These are phyloP conservation scores for Anacardium occidentale DNA, from an alignment of 345 rosid genomes.

Conservation along the genomic window DNA sequence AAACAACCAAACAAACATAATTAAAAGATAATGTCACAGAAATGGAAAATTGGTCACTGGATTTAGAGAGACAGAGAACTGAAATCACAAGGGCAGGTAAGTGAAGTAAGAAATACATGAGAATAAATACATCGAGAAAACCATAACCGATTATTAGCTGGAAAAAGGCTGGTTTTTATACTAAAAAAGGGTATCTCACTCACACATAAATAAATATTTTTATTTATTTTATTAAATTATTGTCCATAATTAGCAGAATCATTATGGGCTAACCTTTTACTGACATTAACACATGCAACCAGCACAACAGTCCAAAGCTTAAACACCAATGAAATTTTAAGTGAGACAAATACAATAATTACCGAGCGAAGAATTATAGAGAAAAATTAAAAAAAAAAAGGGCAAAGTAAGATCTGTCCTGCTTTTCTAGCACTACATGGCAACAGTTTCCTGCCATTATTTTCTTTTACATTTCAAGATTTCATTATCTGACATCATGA, in stretches of 20 bases:
- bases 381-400: neutral
- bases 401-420: neutral
- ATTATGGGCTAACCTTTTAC: constrained; percentile 25
- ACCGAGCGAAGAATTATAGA: neutral
- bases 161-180: constrained; percentile 27
- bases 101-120: constrained; percentile 2
- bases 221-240: neutral
- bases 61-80: neutral
- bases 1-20: constrained; percentile 2
- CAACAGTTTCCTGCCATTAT: constrained; percentile 2
- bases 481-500: constrained; percentile 15
- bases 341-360: constrained; percentile 17
- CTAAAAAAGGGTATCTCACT: constrained; percentile 12
- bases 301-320: neutral
- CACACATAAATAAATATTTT: neutral
- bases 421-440: neutral
- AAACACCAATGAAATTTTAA: neutral
- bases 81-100: constrained; percentile 26
- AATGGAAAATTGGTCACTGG: neutral
- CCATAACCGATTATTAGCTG: constrained; percentile 25
- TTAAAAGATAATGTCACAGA: neutral
- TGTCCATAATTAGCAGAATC: constrained; percentile 23
- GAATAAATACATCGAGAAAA: constrained; percentile 11
- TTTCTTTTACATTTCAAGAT: constrained; percentile 12
- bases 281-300: constrained; percentile 23